Conservation (phyloP, 768 basidiomycete species). For the Suillus paluster region DNA sequence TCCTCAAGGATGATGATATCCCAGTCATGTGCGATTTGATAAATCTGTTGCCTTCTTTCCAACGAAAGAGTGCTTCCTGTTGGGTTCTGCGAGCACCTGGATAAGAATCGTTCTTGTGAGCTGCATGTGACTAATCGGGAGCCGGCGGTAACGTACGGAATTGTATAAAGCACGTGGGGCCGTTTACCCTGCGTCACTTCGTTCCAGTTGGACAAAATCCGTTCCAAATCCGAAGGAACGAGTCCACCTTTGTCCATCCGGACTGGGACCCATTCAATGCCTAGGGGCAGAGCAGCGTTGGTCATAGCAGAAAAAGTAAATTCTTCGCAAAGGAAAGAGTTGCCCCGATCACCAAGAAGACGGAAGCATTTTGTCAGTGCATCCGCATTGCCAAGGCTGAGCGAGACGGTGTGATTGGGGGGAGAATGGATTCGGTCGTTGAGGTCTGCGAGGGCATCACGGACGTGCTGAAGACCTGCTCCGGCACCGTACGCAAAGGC, state of each 20-base stretch:
- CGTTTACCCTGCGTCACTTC: constrained; percentile 46
- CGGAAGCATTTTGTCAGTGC: constrained; percentile 47
- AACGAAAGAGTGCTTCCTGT: constrained; percentile 50
- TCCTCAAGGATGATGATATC: constrained; percentile 58
- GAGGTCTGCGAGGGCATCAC: constrained; percentile 38
- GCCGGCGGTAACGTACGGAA: constrained; percentile 41
- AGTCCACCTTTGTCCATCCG: constrained; percentile 55
- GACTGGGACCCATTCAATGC: constrained; percentile 47
- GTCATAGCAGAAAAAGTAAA: constrained; percentile 48
- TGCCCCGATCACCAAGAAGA: constrained; percentile 45
- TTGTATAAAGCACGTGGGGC: constrained; percentile 56
- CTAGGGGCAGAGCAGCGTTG: constrained; percentile 44
- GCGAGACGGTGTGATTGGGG: constrained; percentile 35
- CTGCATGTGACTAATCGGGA: neutral
- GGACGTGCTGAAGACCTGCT: constrained; percentile 36
- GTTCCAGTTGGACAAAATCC: constrained; percentile 48
- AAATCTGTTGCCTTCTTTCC: constrained; percentile 52
- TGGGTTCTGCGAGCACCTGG: constrained; percentile 49
- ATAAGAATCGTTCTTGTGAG: constrained; percentile 3
- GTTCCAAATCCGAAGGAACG: constrained; percentile 53
- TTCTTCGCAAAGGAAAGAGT: constrained; percentile 48
- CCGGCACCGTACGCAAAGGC: constrained; percentile 47
- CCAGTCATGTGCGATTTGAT: constrained; percentile 50
- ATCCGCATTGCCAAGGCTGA: constrained; percentile 47
- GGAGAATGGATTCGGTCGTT: constrained; percentile 41